Base-by-base conservation (phyloP, 202 grass and related monocot species). In the Elaeis oleifera region DNA sequence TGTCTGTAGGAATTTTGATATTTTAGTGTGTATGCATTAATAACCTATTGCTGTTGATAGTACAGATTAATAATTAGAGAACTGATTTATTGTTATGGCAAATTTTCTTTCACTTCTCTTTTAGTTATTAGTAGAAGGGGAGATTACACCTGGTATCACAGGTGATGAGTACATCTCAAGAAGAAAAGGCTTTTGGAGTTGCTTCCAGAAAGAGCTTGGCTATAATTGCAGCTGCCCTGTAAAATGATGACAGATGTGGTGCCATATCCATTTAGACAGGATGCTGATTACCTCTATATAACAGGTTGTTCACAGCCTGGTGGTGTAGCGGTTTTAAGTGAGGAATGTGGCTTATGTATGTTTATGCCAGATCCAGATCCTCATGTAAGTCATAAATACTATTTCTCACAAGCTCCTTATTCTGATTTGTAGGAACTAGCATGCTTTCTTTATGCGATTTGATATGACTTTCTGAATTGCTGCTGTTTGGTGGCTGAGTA, bases 231-330 rank as follows among this genome's bases (percentile, higher is more conserved):
- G 91, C 92, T 59, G 79, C 87, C 25, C 83, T 19, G 74, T 89
- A 61, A 84, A 64, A 91, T 97, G 92, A 97, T 97, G 92, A 97
- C 92, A 7, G 77, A 91, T 73, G 82, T 91, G 65, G 92, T 91
- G 25, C 88, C 92, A 21, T 97, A 97, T 70, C 58, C 88, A 61
- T 97, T 81, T 74, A 76, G 92, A 74, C 92, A 97, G 76, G 84
- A 83, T 81, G 79, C 81, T 51, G 79, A 97, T 70, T 97, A 79
- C 67, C 71, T 83, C 48, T 91, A 97, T 61, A 72, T 97, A 73
- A 97, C 88, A 74, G 92, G 92, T 53, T 91, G 87, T 69, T 56
- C 51, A 6, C 92, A 97, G 69, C 84, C 88, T 3, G 92, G 92
- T 63, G 92, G 92, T 54, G 28, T 89, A 53, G 92, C 81, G 29